Percentiles rank a stretch among this genome's conserved stretches.
These are phyloP conservation scores for Suillus sp. DNA, from an alignment of 768 basidiomycete species.

Conservation along the genomic window DNA sequence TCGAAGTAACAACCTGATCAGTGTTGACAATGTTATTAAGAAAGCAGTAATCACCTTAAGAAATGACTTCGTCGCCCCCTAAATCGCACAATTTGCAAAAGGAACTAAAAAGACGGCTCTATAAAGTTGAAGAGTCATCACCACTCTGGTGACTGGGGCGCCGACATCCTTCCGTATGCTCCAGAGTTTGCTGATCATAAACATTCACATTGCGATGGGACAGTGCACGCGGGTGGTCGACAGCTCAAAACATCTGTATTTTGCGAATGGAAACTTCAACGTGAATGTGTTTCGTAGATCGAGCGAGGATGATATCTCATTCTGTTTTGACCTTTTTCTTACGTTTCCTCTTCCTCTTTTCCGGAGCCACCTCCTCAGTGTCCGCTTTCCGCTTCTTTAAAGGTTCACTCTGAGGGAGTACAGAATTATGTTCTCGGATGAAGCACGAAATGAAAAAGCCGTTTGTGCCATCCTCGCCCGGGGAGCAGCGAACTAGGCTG, in stretches of 20 bases:
- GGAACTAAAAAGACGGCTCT: constrained; percentile 58
- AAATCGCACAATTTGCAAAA: constrained; percentile 98
- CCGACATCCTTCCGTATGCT: not conserved
- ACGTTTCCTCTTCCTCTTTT: constrained; percentile 23
- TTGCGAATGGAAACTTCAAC: not conserved
- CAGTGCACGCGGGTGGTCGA: not conserved
- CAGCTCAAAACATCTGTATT: not conserved
- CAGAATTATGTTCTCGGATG: constrained; percentile 32
- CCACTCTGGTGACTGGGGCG: not conserved
- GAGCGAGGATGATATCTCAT: constrained; percentile 1
- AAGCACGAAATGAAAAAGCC: constrained; percentile 99
- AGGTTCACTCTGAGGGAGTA: not conserved
- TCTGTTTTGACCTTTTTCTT: constrained; percentile 16
- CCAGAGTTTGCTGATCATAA: not conserved
- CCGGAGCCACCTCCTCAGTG: constrained; percentile 17
- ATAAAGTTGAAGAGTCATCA: not conserved
- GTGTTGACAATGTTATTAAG: not conserved
- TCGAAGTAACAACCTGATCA: not conserved
- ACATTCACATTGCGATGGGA: not conserved
- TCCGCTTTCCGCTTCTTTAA: constrained; percentile 31
- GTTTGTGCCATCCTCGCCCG: constrained; percentile 86
- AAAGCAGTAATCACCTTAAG: not conserved
- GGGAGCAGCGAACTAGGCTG: constrained; percentile 70
- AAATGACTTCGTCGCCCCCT: constrained; percentile 97
- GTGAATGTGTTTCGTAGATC: not conserved